Base-by-base conservation (phyloP, 2,329 filamentous ascomycete genomes). In the Cordyceps farinosa region DNA sequence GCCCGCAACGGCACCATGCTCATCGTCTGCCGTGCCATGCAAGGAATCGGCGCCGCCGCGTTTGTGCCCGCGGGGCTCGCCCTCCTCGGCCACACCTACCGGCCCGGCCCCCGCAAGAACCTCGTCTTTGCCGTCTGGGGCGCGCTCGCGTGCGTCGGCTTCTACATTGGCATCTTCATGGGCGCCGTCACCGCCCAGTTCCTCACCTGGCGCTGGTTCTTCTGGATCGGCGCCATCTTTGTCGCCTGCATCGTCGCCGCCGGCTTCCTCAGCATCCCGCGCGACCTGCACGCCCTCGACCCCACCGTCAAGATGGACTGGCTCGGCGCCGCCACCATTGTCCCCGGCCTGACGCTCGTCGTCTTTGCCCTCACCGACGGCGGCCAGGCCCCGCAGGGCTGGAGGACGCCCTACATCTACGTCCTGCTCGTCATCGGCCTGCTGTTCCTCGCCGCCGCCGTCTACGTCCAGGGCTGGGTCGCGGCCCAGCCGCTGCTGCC, bases 281-380 rank as follows among this genome's bases (percentile, higher is more conserved):
- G 70, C 5, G 69, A 73, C 47, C 68, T 73, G 58, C 65, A 69
- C 58, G 42, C 74, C 11, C 54, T 69, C 1, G 67, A 71, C 17
- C 62, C 67, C 1, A 55, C 51, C 1, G 62, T 75, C 8, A 67
- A 67, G 38, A 92, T 92, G 88, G 90, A 93, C 71, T 92, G 87
- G 83, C 76, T 80, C 63, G 90, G 90, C 0, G 76, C 83, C 1
- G 70, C 74, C 2, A 82, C 87, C 15, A 87, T 88, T 17, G 80
- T 90, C 0, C 80, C 82, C 0, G 90, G 88, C 0, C 74, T 92
- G 13, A 80, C 90, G 2, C 79, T 95, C 32, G 79, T 91, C 66
- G 87, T 92, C 0, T 94, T 88, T 69, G 88, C 90, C 0, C 83
- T 95, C 58, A 92, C 90, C 0, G 87, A 91, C 54, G 87, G 87